Conservation (phyloP, 225 moss, liverwort and hornwort genomes). For the Sphagnum tenellum region DNA sequence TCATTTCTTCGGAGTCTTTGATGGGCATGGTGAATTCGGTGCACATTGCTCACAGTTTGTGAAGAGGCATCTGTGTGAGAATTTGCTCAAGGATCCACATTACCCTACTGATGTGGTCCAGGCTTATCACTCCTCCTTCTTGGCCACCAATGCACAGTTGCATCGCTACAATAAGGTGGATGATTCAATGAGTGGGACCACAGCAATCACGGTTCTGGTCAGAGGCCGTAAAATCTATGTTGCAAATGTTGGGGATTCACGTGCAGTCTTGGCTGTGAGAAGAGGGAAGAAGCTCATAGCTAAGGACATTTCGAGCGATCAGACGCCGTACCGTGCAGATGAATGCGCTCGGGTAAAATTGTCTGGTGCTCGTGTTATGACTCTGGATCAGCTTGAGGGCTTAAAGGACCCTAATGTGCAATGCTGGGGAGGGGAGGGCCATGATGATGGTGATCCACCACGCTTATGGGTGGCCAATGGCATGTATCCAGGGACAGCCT, state of each 20-base stretch:
- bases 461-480: conserved; percentile 87
- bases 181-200: conserved; percentile 98
- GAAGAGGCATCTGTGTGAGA: conserved; percentile 67
- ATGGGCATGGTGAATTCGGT: conserved; percentile 93
- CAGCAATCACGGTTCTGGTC: conserved; percentile 78
- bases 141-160: conserved; percentile 79
- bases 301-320: conserved; percentile 87
- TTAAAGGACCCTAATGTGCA: conserved; percentile 64
- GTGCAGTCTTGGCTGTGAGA: conserved; percentile 79
- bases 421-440: conserved; percentile 88
- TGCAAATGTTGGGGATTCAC: conserved; percentile 93
- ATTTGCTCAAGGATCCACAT: conserved; percentile 69
- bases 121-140: conserved; percentile 75
- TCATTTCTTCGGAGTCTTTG: conserved; percentile 90
- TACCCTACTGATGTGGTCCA: conserved; percentile 80
- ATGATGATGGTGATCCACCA: conserved; percentile 97
- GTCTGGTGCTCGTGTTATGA: conserved; percentile 82
- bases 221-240: conserved; percentile 80
- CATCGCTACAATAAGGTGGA: conserved; percentile 74
- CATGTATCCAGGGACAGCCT: conserved; percentile 97
- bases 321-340: conserved; percentile 89
- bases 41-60: conserved; percentile 89
- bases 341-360: conserved; percentile 77
- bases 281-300: conserved; percentile 56
- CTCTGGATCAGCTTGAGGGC: conserved; percentile 93